Base-by-base conservation (phyloP, 1,284 basidiomycete genomes). In the Heliocybe sulcata region DNA sequence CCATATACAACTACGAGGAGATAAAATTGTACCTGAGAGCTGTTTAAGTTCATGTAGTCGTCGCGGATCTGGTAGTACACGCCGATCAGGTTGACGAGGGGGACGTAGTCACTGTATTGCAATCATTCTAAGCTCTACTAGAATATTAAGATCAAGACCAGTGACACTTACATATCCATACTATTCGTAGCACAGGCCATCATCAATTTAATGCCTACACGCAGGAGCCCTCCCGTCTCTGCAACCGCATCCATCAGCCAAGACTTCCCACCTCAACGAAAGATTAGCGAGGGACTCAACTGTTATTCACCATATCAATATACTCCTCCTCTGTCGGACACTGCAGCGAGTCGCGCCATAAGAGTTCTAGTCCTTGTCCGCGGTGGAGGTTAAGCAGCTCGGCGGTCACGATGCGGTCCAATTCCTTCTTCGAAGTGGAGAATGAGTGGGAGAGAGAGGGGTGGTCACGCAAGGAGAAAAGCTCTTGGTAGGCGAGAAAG, bases 261-360 rank as follows among this genome's bases (percentile, higher is more conserved):
- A 31, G 6, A 31, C 29, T 31, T 31, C 29, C 29, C 29, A 12
- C 12, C 12, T 31, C 29, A 12, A 31, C 29, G 29, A 6, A 31
- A 12, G 29, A 31, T 31, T 6, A 6, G 12, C 12, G 29, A 12
- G 6, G 29, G 29, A 79, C 85, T 62, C 61, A 20, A 96, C 94
- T 98, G 61, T 97, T 92, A 69, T 95, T 92, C 35, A 98, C 95
- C 96, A 99, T 99, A 25, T 82, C 76, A 48, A 99, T 79, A 62
- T 99, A 99, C 64, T 98, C 92, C 56, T 93, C 89, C 70, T 99
- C 96, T 0, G 90, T 92, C 1, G 97, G 96, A 68, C 96, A 98
- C 53, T 81, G 86, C 22, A 98, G 69, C 10, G 86, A 90, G 66
- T 99, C 97, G 54, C 96, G 77, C 94, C 95, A 99, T 49, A 95